Percentiles rank a stretch among this genome's conserved stretches.
phyloP scores from a whole-genome alignment of 169 alveolate genomes.

The Plasmodium relictum region DNA sequence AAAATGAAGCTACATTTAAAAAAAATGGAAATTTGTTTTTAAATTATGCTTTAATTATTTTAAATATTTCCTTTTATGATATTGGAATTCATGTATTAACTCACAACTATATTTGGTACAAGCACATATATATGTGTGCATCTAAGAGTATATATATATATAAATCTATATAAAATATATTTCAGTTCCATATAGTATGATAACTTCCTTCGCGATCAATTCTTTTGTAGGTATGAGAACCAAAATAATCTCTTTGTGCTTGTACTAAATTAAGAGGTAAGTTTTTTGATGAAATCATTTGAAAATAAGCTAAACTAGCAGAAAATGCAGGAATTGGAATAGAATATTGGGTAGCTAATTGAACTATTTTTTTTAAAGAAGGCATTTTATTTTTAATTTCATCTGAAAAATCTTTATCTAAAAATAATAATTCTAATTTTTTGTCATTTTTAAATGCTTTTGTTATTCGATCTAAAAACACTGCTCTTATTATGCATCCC shows the following conservation, averaged over 20 bases:
- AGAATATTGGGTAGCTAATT: constrained; percentile 78
- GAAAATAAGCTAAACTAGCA: constrained; percentile 84
- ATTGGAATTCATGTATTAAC: too few relatives aligned
- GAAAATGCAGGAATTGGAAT: constrained; percentile 83
- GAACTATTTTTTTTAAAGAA: constrained; percentile 83
- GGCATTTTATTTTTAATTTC: constrained; percentile 75
- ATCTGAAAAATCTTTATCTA: constrained; percentile 57
- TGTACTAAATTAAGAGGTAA: constrained; percentile 86
- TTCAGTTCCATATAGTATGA: constrained; percentile 81
- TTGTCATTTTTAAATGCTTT: constrained; percentile 75
- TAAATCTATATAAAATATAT: neutral
- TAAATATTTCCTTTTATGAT: too few relatives aligned
- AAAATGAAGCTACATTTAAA: too few relatives aligned
- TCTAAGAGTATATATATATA: neutral
- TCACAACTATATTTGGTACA: too few relatives aligned
- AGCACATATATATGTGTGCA: neutral
- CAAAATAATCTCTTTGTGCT: constrained; percentile 91
- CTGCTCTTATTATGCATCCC: constrained; percentile 89
- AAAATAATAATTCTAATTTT: constrained; percentile 67
- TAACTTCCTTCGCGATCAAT: constrained; percentile 83
- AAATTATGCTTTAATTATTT: too few relatives aligned
- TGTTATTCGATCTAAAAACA: constrained; percentile 80
- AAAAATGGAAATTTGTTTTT: too few relatives aligned
- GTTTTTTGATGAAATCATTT: constrained; percentile 79
- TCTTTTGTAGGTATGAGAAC: constrained; percentile 87